Percentiles rank a stretch among this genome's conserved stretches.
Conservation (phyloP, 306 rosid species). For the Lathyrus tuberosus region DNA sequence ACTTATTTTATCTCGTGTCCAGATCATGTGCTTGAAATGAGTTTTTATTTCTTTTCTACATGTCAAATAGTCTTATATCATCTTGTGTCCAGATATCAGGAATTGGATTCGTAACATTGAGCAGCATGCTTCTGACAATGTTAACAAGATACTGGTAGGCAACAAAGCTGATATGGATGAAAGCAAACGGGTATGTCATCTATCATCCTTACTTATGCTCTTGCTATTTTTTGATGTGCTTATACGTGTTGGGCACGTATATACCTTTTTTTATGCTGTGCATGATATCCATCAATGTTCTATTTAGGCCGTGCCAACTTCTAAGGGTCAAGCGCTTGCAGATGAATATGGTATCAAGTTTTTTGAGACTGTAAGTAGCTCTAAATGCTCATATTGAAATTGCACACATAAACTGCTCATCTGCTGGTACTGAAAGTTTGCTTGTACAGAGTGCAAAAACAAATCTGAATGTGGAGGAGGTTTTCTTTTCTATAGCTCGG, state of each 20-base stretch:
- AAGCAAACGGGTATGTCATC: slow-evolving; percentile 80
- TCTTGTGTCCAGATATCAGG: slow-evolving; percentile 72
- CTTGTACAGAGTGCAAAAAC: slow-evolving; percentile 92
- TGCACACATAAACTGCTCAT: slow-evolving; percentile 2
- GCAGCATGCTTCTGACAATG: slow-evolving; percentile 99
- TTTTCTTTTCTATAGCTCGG: slow-evolving; percentile 94
- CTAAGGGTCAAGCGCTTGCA: slow-evolving; percentile 95
- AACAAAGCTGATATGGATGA: slow-evolving; percentile 99
- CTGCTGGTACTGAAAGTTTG: slow-evolving; percentile 39
- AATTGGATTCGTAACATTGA: slow-evolving; percentile 99
- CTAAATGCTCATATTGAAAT: slow-evolving; percentile 30
- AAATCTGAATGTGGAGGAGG: slow-evolving; percentile 93
- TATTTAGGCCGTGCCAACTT: slow-evolving; percentile 90
- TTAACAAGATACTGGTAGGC: slow-evolving; percentile 93
- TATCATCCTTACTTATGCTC: neutral
- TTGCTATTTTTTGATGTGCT: slow-evolving; percentile 26
- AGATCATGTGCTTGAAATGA: slow-evolving; percentile 25
- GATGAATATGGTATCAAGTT: slow-evolving; percentile 95
- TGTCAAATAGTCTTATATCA: slow-evolving; percentile 32
- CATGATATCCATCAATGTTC: slow-evolving; percentile 28
- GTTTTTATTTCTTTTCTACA: slow-evolving; percentile 1
- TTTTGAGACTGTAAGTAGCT: slow-evolving; percentile 85
- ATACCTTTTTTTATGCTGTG: slow-evolving; percentile 16
- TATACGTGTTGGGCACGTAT: slow-evolving; percentile 1
- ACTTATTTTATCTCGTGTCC: slow-evolving; percentile 33